Evolutionary conservation across 495 filamentous ascomycete genomes (phyloP), one percentile per base, ranked within the genome.

Genomic region (Talaromyces adpressus): DNA sequence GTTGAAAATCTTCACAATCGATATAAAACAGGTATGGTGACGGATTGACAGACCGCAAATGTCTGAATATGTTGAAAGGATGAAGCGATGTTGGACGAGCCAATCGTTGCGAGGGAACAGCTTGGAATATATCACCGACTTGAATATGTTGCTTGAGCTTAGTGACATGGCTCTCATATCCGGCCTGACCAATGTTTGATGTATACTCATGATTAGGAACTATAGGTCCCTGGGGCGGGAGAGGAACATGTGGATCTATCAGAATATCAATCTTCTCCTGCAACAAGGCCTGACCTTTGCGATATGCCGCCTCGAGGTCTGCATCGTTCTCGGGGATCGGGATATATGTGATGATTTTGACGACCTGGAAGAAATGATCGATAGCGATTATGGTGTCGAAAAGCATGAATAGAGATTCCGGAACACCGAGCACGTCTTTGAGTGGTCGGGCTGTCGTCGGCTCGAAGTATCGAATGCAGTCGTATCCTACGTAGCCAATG

Each of bases 1-100:
- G 91, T 74, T 96, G 90, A 78, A 98, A 98, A 73, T 89, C 87
- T 61, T 81, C 79, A 77, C 93, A 97, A 71, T 91, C 85, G 61
- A 98, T 86, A 78, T 91, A 98, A 85, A 98, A 98, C 36, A 98
- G 85, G 73, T 98, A 98, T 0, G 94, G 94, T 7, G 90, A 94
- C 0, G 94, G 94, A 71, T 98, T 98, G 67, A 97, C 91, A 9
- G 89, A 95, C 68, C 94, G 91, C 32, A 98, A 83, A 71, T 95
- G 91, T 45, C 93, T 89, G 84, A 98, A 98, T 74, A 98, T 92
- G 81, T 98, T 98, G 82, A 96, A 98, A 0, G 94, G 92, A 72
- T 98, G 94, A 23, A 98, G 82, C 45, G 84, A 83, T 12, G 94
- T 98, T 22, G 92, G 91, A 14, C 94, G 85, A 0, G 92, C 89